Evolutionary conservation across 768 basidiomycete species (phyloP).

Genomic region (Lepiota brunneoincarnata): DNA sequence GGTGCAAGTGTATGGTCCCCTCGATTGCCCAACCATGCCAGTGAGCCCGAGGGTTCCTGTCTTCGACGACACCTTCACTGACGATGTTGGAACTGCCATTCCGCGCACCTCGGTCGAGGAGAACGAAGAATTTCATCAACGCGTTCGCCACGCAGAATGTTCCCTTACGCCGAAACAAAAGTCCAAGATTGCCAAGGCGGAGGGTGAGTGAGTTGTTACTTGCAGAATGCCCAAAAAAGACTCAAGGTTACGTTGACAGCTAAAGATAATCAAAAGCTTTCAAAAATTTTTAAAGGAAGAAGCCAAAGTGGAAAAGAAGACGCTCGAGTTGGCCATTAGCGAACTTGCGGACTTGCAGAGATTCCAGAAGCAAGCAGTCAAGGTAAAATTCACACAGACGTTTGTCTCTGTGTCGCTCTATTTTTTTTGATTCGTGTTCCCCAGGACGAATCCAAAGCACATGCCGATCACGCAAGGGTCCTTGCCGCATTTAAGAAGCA

Average conservation of each 20-base stretch:
- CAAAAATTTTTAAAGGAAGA: conserved; percentile 72
- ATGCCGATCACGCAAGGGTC: conserved; percentile 49
- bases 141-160: conserved; percentile 47
- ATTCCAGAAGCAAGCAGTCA: conserved; percentile 65
- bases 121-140: conserved; percentile 37
- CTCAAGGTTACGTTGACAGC: conserved; percentile 29
- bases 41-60: conserved; percentile 29
- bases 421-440: neutral
- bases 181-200: conserved; percentile 46
- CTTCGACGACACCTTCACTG: conserved; percentile 42
- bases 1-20: conserved; percentile 12
- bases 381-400: conserved; percentile 30
- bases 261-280: conserved; percentile 57
- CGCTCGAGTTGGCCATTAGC: conserved; percentile 56
- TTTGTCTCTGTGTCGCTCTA: neutral
- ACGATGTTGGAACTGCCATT: conserved; percentile 53
- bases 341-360: conserved; percentile 68
- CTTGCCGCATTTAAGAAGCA: conserved; percentile 59
- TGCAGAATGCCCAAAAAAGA: neutral
- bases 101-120: conserved; percentile 40
- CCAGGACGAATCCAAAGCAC: conserved; percentile 58
- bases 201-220: conserved; percentile 36
- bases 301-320: conserved; percentile 63
- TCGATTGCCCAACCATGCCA: conserved; percentile 28
- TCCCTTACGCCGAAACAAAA: conserved; percentile 49